A percentile compares a stretch with the other conserved stretches of the same genome.
phyloP scores from a whole-genome alignment of 257 asterid species.

The Nicotiana tabacum region DNA sequence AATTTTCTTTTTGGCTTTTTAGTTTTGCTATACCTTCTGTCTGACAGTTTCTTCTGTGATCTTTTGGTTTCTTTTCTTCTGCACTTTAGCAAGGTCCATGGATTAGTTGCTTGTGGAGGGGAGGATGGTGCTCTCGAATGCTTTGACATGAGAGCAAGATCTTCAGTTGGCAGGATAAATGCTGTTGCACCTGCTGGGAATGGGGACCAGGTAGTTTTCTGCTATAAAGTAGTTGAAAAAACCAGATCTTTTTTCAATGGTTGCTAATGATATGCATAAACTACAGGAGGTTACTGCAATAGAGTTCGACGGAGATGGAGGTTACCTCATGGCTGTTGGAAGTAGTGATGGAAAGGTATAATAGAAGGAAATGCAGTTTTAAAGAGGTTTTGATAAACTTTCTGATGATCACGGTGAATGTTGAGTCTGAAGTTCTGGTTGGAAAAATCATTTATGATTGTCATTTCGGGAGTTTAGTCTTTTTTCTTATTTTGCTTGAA shows the following conservation, averaged over 20 bases:
- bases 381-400: not conserved
- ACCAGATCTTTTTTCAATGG: not conserved
- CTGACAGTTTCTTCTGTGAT: not conserved
- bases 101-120: constrained; percentile 91
- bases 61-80: not conserved
- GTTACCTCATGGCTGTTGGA: constrained; percentile 85
- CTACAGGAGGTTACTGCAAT: constrained; percentile 83
- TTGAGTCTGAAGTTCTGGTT: not conserved
- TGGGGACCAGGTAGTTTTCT: constrained; percentile 51
- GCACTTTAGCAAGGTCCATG: constrained; percentile 66
- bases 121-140: constrained; percentile 96
- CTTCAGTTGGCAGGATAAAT: constrained; percentile 81
- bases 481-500: not conserved
- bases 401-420: not conserved
- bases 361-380: not conserved
- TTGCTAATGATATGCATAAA: not conserved
- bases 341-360: constrained; percentile 91
- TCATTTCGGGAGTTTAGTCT: not conserved
- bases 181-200: constrained; percentile 63
- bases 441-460: not conserved
- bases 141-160: constrained; percentile 83
- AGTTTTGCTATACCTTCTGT: constrained; percentile 7
- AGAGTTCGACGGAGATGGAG: constrained; percentile 79
- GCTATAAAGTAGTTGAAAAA: not conserved
- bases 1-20: not conserved